Percentiles rank a stretch among this genome's conserved stretches.
phyloP scores from a whole-genome alignment of 495 filamentous ascomycete species.

The Pyronema domesticum region DNA sequence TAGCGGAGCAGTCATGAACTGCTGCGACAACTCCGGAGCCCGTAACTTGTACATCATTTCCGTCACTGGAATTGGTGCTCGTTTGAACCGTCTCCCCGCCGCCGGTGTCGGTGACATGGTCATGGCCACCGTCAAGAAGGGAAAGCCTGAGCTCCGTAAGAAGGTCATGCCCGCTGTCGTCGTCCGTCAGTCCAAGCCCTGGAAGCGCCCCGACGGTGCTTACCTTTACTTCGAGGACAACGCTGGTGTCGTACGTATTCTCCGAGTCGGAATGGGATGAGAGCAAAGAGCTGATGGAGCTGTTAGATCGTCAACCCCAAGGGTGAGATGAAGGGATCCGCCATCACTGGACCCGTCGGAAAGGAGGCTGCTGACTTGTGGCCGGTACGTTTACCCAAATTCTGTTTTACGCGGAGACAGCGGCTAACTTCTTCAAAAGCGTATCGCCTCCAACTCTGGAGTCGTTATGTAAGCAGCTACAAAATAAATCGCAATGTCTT shows the following conservation, averaged over 20 bases:
- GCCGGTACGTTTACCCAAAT: conserved; percentile 49
- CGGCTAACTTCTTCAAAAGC: conserved; percentile 33
- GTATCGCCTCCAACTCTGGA: conserved; percentile 99
- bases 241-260: conserved; percentile 74
- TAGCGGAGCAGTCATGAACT: conserved; percentile 92
- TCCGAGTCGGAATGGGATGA: neutral
- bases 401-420: neutral
- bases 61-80: conserved; percentile 96
- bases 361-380: conserved; percentile 99
- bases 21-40: conserved; percentile 95
- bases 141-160: conserved; percentile 97
- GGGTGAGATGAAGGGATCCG: conserved; percentile 99
- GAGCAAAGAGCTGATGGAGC: neutral
- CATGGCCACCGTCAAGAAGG: conserved; percentile 99
- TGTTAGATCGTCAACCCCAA: conserved; percentile 96
- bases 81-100: conserved; percentile 93
- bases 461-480: conserved; percentile 79
- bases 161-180: conserved; percentile 99
- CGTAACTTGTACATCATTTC: conserved; percentile 99
- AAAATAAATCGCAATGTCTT: conserved; percentile 7
- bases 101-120: conserved; percentile 99
- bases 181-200: conserved; percentile 96
- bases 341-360: conserved; percentile 96
- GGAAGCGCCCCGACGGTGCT: conserved; percentile 90
- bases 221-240: conserved; percentile 99